Base-by-base conservation (phyloP, 1,284 basidiomycete genomes). In the Tilletia horrida region DNA sequence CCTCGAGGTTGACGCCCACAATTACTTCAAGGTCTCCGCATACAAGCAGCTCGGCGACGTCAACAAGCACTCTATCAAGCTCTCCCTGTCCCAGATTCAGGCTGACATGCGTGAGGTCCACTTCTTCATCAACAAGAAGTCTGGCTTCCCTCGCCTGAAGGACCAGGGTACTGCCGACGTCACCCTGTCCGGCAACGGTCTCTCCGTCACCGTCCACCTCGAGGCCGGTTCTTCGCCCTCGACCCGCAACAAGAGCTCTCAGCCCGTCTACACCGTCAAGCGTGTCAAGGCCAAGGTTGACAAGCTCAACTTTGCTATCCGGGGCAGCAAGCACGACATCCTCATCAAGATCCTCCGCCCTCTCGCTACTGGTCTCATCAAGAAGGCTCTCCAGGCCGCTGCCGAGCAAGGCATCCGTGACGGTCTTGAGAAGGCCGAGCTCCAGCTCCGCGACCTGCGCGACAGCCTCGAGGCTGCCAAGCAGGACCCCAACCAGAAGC, bases 141-240 rank as follows among this genome's bases (percentile, higher is more conserved):
- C 84, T 0, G 91, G 91, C 3, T 86, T 91, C 76, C 88, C 89
- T 11, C 91, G 90, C 85, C 83, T 96, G 80, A 87, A 84, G 55
- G 95, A 97, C 84, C 89, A 88, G n/a, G 95, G 94, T 73, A 83
- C 95, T 40, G 93, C 93, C 23, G 95, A 97, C 81, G 89, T 97
- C 11, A 82, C 93, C 66, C 84, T 97, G 63, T 90, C 91, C 42
- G 93, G 94, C 25, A 83, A 88, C 65, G 91, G 91, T 2, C 81
- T 92, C 52, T 88, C 86, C 44, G 73, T 78, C 50, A 74, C 72
- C 6, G 69, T 84, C 48, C 76, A 88, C 2, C 85, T 87, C 57
- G 87, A 88, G 71, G 89, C 90, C 76, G 84, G 82, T 25, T 85
- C 85, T 11, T 88, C 75, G 64, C 76, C 81, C 48, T 79, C 80